Evolutionary conservation across 2,329 filamentous ascomycete genomes (phyloP).

Genomic region (Ophiocordyceps camponoti-floridani): DNA sequence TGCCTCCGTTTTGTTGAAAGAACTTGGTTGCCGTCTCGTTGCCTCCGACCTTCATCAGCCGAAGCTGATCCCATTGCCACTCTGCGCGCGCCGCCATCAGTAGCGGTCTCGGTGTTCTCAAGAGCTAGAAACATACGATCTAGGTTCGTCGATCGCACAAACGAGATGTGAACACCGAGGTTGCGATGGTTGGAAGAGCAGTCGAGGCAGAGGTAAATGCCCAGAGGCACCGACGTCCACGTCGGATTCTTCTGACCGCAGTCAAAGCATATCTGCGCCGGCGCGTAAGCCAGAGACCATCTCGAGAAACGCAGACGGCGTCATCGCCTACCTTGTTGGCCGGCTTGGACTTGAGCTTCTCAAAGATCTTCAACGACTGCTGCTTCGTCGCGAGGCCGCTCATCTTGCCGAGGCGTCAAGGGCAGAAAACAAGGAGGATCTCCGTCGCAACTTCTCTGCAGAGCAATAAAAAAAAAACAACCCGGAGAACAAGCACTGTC

Average conservation of each 20-base stretch:
- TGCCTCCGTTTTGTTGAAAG: slow-evolving; percentile 92
- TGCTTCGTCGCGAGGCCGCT: slow-evolving; percentile 67
- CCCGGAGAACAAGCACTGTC: neutral
- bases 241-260: slow-evolving; percentile 95
- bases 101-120: neutral
- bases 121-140: slow-evolving; percentile 51
- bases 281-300: neutral
- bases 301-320: neutral
- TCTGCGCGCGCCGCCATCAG: slow-evolving; percentile 24
- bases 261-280: slow-evolving; percentile 78
- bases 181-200: slow-evolving; percentile 96
- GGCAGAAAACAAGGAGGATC: neutral
- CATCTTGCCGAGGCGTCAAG: slow-evolving; percentile 25
- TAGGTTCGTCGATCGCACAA: slow-evolving; percentile 94
- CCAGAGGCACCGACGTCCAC: slow-evolving; percentile 93
- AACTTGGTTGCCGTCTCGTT: slow-evolving; percentile 97
- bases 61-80: slow-evolving; percentile 98
- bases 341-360: slow-evolving; percentile 86
- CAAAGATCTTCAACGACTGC: slow-evolving; percentile 92
- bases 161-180: slow-evolving; percentile 95
- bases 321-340: slow-evolving; percentile 65
- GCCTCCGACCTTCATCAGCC: slow-evolving; percentile 93
- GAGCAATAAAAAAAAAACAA: neutral
- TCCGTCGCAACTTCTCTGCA: neutral
- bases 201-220: slow-evolving; percentile 95